Percentiles rank a stretch among this genome's conserved stretches.
These are phyloP conservation scores for Mrakia frigida DNA, from an alignment of 768 basidiomycete genomes.

Conservation along the genomic window DNA sequence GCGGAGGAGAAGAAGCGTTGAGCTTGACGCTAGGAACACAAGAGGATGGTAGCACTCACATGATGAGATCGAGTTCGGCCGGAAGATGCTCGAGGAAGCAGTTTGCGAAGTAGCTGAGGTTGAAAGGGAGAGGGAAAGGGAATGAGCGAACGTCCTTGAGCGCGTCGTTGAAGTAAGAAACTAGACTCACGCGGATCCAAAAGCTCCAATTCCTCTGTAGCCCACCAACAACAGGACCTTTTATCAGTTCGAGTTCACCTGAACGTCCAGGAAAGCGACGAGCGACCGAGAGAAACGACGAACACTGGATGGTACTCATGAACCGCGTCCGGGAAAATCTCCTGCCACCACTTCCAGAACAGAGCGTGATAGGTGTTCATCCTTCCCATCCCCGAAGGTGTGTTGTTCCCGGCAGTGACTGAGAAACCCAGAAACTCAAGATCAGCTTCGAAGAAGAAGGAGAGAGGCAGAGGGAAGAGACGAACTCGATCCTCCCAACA, in stretches of 20 bases:
- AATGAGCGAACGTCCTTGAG: background rate
- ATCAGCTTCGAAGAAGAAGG: background rate
- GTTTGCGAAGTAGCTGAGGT: background rate
- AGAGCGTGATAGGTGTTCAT: background rate
- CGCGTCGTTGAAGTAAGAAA: background rate
- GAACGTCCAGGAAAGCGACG: background rate
- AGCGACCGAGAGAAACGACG: background rate
- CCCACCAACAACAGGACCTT: too few species aligned
- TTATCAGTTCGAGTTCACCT: too few species aligned
- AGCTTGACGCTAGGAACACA: background rate
- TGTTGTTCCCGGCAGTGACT: background rate
- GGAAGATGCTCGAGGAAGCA: background rate
- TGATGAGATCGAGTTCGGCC: background rate
- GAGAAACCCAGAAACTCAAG: background rate
- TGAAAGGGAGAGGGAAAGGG: background rate
- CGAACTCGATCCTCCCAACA: background rate
- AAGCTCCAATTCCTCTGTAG: background rate
- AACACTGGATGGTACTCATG: background rate
- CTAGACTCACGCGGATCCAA: background rate
- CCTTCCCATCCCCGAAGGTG: background rate
- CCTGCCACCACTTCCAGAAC: background rate
- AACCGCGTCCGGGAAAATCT: background rate
- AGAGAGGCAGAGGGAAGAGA: background rate
- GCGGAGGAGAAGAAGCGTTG: background rate
- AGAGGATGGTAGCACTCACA: background rate